These are phyloP conservation scores for Fusarium musae DNA, from an alignment of 2,329 filamentous ascomycete genomes.

Conservation along the genomic window DNA sequence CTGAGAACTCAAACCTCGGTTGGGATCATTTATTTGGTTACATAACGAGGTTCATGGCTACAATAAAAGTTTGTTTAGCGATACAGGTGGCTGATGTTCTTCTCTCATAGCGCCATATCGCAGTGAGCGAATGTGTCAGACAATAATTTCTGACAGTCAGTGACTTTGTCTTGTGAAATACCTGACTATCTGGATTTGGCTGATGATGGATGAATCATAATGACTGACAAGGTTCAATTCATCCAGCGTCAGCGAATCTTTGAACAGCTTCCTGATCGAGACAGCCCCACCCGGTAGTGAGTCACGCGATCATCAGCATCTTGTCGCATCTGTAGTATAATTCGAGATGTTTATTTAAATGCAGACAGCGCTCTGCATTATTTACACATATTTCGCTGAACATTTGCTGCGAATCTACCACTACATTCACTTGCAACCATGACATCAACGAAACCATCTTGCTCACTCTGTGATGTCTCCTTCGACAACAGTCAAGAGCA, in stretches of 20 bases:
- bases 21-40: too few species aligned
- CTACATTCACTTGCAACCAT: neutral
- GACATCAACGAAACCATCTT: neutral
- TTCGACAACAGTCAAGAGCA: constrained; percentile 16
- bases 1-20: rapidly evolving
- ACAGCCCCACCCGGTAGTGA: constrained; percentile 4
- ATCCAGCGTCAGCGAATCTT: neutral
- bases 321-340: neutral
- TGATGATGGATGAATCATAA: neutral
- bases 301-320: constrained; percentile 2
- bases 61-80: too few species aligned
- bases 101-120: too few species aligned
- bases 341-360: neutral
- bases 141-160: constrained; percentile 1
- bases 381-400: rapidly evolving
- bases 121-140: neutral
- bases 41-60: too few species aligned
- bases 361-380: rapidly evolving
- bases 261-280: constrained; percentile 7
- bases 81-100: too few species aligned
- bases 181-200: neutral
- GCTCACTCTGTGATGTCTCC: constrained; percentile 7
- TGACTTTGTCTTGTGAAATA: neutral
- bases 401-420: neutral
- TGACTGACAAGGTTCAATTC: neutral